Evolutionary conservation across 371 early-diverging fungal genomes (phyloP), one percentile per base, ranked within the genome.

Genomic region (Syncephalastrum sp.): DNA sequence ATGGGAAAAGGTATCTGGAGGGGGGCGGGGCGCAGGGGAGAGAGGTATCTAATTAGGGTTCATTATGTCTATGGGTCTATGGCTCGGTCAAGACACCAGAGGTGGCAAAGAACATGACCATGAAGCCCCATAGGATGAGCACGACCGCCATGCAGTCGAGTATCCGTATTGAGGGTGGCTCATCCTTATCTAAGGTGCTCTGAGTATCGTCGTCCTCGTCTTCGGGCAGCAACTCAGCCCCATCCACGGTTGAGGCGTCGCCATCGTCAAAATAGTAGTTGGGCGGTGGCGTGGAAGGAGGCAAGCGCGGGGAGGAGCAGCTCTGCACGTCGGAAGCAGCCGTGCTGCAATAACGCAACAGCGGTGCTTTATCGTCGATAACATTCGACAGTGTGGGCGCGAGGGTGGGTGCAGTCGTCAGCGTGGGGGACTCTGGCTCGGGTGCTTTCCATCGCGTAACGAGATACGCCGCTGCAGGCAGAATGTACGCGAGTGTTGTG

Each of bases 401-500:
- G 10, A 33, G 38, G 10, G 60, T 53, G 5, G 60, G 60, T 16
- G 64, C 38, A 25, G 54, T 46, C 7, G 63, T 57, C 21, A 63
- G 50, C 6, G 63, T 63, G 19, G 57, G 63, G 23, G 60, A 33
- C 2, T 33, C 38, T 8, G 38, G 10, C 38, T 33, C 38, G 21
- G 48, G 25, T 48, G 48, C 13, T 48, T 50, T 23, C 49, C 44
- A 58, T 14, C 59, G 51, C 46, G 76, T 61, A 43, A 66, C 60
- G 8, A 76, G 57, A 54, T 77, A 76, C 42, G 73, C 63, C 2
- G 54, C 47, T 1, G 69, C 70, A 0, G 81, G 81, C 13, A 81
- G 50, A 45, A 81, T 74, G 24, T 76, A 77, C 1, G 79, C 74
- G 44, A 81, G 43, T 14, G 67, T 72, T 0, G 73, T 81, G 5